These are phyloP conservation scores for Neonectria ditissima DNA, from an alignment of 2,329 filamentous ascomycete species.

Conservation along the genomic window DNA sequence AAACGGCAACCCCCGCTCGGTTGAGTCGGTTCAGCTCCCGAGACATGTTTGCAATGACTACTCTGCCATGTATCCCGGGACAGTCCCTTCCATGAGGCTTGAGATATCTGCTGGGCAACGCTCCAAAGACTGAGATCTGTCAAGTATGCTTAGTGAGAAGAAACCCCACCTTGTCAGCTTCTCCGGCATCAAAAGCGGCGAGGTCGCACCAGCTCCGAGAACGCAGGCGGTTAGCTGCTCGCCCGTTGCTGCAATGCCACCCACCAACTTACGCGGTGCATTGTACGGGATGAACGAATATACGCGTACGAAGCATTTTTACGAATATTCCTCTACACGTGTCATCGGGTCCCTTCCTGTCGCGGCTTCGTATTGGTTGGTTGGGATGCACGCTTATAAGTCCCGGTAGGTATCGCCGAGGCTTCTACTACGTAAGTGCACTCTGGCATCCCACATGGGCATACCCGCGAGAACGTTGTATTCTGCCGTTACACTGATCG, in stretches of 20 bases:
- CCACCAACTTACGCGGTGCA: neutral
- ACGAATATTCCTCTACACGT: neutral
- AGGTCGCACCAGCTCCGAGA: conserved; percentile 9
- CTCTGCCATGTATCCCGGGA: neutral
- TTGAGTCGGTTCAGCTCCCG: conserved; percentile 6
- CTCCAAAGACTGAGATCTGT: neutral
- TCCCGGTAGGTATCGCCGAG: neutral
- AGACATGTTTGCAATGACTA: conserved; percentile 9
- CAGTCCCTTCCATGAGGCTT: conserved; percentile 1
- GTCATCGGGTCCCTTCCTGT: neutral
- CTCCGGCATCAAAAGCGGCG: conserved; percentile 3
- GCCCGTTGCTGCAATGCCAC: conserved; percentile 7
- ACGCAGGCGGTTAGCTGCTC: conserved; percentile 8
- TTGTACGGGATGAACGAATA: neutral
- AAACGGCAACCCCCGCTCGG: conserved; percentile 9
- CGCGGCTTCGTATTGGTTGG: neutral
- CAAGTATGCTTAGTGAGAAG: neutral
- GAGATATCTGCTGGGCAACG: conserved; percentile 11
- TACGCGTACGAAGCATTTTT: neutral
- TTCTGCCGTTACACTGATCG: neutral
- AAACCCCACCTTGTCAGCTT: conserved; percentile 11
- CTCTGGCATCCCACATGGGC: neutral
- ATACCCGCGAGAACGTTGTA: neutral
- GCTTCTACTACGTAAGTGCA: neutral
- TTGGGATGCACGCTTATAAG: neutral